phyloP scores from a whole-genome alignment of 805 yeast genomes.

The Candida coleopterorum region DNA sequence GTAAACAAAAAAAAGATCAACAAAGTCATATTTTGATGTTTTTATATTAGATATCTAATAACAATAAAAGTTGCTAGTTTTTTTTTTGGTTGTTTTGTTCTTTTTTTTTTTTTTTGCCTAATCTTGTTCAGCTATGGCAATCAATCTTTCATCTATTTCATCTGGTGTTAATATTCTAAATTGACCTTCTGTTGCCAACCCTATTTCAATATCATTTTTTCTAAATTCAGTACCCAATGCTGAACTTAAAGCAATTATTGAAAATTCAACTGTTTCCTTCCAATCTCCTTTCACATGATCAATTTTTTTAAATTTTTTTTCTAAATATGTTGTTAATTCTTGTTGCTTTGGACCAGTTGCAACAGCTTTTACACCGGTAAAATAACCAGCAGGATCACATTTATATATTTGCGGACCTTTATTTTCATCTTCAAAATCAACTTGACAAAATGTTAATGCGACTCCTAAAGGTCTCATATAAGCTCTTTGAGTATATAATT shows the following conservation, averaged over 20 bases:
- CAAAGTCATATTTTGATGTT: no score
- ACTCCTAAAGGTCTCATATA: slow-evolving; percentile 98
- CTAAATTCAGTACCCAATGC: slow-evolving; percentile 90
- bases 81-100: no score
- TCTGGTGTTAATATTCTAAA: slow-evolving; percentile 74
- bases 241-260: slow-evolving; percentile 79
- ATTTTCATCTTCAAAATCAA: slow-evolving; percentile 69
- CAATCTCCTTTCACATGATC: slow-evolving; percentile 73
- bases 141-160: slow-evolving; percentile 90
- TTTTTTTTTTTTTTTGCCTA: no score
- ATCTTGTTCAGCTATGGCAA: slow-evolving; percentile 95
- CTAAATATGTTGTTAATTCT: slow-evolving; percentile 85
- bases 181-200: slow-evolving; percentile 71
- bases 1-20: slow-evolving; percentile 32
- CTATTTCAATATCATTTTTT: slow-evolving; percentile 89
- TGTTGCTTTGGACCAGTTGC: slow-evolving; percentile 98
- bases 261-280: slow-evolving; percentile 85
- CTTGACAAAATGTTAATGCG: slow-evolving; percentile 79
- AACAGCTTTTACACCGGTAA: slow-evolving; percentile 82
- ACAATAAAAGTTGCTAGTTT: no score
- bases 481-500: slow-evolving; percentile 94
- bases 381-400: slow-evolving; percentile 98
- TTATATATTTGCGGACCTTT: slow-evolving; percentile 85
- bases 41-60: no score
- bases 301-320: slow-evolving; percentile 77